phyloP scores from a whole-genome alignment of 1,284 basidiomycete genomes.

The Microbotryum intermedium region DNA sequence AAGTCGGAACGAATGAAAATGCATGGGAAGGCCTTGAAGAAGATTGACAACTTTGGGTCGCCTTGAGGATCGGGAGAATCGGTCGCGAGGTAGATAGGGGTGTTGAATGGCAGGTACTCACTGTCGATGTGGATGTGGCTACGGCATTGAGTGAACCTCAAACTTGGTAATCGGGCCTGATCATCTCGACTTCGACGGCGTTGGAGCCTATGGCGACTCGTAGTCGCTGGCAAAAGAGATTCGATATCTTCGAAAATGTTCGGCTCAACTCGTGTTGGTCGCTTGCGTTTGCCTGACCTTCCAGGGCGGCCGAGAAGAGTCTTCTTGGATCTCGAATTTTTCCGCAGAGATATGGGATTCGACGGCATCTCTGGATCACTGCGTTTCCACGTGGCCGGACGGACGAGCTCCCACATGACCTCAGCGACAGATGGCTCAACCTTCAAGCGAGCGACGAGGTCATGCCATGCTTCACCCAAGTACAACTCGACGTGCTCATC shows the following conservation, averaged over 20 bases:
- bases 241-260: not conserved
- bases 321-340: no score
- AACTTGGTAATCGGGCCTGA: not conserved
- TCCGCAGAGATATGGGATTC: no score
- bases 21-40: conserved; percentile 16
- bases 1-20: conserved; percentile 11
- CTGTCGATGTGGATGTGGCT: not conserved
- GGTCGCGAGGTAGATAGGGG: conserved; percentile 18
- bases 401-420: not conserved
- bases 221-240: conserved; percentile 3
- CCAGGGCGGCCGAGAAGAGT: no score
- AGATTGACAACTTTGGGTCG: conserved; percentile 3
- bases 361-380: no score
- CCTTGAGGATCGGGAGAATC: conserved; percentile 3
- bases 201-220: not conserved
- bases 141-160: conserved; percentile 6
- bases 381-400: not conserved
- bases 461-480: conserved; percentile 12
- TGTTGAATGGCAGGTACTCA: conserved; percentile 5
- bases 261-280: not conserved
- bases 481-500: conserved; percentile 5
- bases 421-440: not conserved
- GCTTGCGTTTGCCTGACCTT: no score
- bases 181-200: not conserved
- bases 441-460: not conserved